A percentile compares a stretch with the other conserved stretches of the same genome.
phyloP scores from a whole-genome alignment of 257 asterid species.

The Perilla frutescens region DNA sequence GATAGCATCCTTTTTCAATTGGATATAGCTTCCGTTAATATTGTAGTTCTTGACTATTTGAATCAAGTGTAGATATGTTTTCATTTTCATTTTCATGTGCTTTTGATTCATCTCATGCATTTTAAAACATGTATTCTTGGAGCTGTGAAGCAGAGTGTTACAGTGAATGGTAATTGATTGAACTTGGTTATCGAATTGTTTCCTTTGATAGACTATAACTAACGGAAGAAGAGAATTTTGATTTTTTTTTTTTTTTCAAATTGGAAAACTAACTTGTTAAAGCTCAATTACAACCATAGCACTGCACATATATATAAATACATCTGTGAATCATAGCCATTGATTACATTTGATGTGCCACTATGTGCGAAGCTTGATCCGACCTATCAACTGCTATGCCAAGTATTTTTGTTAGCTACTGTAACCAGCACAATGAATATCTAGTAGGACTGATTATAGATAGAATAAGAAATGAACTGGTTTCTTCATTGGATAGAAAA shows the following conservation, averaged over 20 bases:
- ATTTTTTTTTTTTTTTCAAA: neutral
- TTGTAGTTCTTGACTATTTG: neutral
- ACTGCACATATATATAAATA: neutral
- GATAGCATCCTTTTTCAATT: neutral
- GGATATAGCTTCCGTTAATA: neutral
- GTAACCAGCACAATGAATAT: neutral
- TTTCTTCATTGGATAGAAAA: conserved; percentile 3
- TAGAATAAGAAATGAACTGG: conserved; percentile 5
- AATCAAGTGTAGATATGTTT: neutral
- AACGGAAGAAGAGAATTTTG: neutral
- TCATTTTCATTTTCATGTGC: neutral
- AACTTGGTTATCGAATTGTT: conserved; percentile 3
- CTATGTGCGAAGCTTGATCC: neutral
- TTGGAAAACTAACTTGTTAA: neutral
- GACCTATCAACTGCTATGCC: neutral
- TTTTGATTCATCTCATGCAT: conserved; percentile 7
- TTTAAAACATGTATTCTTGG: neutral
- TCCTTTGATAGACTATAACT: neutral
- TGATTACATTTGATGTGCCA: neutral
- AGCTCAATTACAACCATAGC: neutral
- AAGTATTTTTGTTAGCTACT: neutral
- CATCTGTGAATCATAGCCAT: neutral
- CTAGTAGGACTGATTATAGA: neutral
- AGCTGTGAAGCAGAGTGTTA: neutral
- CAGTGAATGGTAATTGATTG: conserved; percentile 1